Evolutionary conservation across 148 eudicot species (phyloP).

Genomic region (Arbutus unedo): DNA sequence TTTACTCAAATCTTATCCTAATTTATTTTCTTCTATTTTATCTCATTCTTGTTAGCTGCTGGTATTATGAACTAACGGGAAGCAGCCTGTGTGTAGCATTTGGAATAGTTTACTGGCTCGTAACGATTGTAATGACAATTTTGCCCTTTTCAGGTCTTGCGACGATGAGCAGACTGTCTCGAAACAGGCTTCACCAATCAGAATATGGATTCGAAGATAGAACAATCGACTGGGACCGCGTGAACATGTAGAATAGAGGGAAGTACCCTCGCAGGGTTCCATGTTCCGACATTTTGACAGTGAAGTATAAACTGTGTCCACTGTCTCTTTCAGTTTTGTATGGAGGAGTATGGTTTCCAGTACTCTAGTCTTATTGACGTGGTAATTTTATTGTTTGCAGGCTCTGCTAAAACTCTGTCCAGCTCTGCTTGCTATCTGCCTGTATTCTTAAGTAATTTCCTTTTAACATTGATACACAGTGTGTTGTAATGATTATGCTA

Average conservation of each 20-base stretch:
- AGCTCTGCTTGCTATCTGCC: background rate
- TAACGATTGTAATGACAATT: background rate
- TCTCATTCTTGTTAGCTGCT: background rate
- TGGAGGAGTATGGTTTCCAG: background rate
- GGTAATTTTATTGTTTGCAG: background rate
- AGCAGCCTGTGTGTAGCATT: background rate
- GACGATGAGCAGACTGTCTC: slow-evolving; percentile 60
- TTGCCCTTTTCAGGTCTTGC: slow-evolving; percentile 53
- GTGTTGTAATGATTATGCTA: background rate
- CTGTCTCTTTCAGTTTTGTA: background rate
- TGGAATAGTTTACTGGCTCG: background rate
- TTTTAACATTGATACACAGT: background rate
- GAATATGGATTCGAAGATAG: slow-evolving; percentile 44
- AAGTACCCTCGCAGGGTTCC: background rate
- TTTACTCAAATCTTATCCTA: background rate
- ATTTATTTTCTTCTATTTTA: background rate
- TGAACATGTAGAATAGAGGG: slow-evolving; percentile 23
- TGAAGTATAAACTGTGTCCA: background rate
- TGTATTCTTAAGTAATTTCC: background rate
- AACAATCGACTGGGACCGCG: slow-evolving; percentile 62
- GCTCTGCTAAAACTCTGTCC: background rate
- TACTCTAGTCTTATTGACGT: background rate
- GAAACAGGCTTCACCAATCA: slow-evolving; percentile 53
- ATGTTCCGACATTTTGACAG: background rate
- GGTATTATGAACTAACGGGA: background rate